These are phyloP conservation scores for Canavalia gladiata DNA, from an alignment of 306 rosid genomes.

Conservation along the genomic window DNA sequence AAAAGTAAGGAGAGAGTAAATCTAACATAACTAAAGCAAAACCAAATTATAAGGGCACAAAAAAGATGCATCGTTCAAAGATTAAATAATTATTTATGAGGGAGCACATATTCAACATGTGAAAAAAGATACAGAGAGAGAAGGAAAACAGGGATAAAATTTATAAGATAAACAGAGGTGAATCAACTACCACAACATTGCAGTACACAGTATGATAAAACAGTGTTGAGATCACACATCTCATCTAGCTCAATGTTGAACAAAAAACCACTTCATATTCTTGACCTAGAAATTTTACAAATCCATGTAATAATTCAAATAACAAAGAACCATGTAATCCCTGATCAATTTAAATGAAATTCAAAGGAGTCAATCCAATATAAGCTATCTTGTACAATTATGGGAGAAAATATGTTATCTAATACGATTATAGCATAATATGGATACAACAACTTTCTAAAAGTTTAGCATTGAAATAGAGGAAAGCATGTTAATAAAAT, in stretches of 20 bases:
- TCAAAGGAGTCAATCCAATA: constrained; percentile 1
- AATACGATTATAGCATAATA: constrained; percentile 26
- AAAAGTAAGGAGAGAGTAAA: constrained; percentile 23
- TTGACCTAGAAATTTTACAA: constrained; percentile 21
- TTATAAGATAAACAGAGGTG: constrained; percentile 29
- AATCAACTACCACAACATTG: constrained; percentile 13
- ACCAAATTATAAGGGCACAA: neutral
- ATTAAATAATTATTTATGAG: neutral
- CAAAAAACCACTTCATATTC: constrained; percentile 38
- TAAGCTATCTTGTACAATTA: constrained; percentile 8
- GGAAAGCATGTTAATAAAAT: constrained; percentile 2
- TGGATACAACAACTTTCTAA: constrained; percentile 8
- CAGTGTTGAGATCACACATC: constrained; percentile 35
- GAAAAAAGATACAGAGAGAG: constrained; percentile 5
- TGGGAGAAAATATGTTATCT: neutral
- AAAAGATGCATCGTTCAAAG: constrained; percentile 12
- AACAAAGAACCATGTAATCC: constrained; percentile 13
- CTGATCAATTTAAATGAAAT: constrained; percentile 1
- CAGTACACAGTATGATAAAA: neutral
- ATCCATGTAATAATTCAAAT: constrained; percentile 28
- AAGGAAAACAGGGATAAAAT: constrained; percentile 26
- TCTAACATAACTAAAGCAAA: constrained; percentile 18
- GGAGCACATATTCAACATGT: neutral
- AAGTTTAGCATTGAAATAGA: neutral
- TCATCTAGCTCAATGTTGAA: constrained; percentile 10